Evolutionary conservation across 345 rosid species (phyloP).

Genomic region (Eucalyptus sp.): DNA sequence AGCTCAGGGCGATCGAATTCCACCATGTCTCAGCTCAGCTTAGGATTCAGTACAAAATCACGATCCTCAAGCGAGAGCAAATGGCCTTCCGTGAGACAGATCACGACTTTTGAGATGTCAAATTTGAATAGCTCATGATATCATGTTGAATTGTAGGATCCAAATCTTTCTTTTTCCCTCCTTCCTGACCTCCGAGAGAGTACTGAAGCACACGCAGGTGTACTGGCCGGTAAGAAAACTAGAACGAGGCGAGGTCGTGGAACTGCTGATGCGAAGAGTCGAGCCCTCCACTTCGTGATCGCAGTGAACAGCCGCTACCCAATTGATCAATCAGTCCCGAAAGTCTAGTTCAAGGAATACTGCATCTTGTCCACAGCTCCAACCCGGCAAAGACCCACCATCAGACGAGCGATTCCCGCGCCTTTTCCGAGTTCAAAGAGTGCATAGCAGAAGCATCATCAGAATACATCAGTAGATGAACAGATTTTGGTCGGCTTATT

Average conservation of each 20-base stretch:
- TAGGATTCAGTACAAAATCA: neutral
- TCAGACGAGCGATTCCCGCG: neutral
- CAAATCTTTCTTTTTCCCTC: neutral
- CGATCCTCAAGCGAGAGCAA: neutral
- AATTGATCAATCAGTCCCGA: neutral
- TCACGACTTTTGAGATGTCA: neutral
- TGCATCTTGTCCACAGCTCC: neutral
- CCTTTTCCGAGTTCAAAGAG: neutral
- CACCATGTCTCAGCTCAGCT: neutral
- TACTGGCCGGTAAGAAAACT: neutral
- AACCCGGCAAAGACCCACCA: neutral
- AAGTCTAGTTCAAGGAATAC: neutral
- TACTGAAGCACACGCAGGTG: neutral
- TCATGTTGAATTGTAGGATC: neutral
- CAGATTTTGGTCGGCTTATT: neutral
- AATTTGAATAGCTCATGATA: neutral
- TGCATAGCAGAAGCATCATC: neutral
- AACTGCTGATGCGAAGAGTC: neutral
- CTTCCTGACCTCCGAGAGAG: neutral
- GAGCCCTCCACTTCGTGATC: neutral
- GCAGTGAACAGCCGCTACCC: neutral
- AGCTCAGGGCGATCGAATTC: neutral
- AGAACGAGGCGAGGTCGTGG: neutral
- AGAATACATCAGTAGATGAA: neutral
- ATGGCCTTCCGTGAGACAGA: neutral